A percentile compares a stretch with the other conserved stretches of the same genome.
Evolutionary conservation across 2,329 filamentous ascomycete genomes (phyloP).

Genomic region (Cladosporium sp.): DNA sequence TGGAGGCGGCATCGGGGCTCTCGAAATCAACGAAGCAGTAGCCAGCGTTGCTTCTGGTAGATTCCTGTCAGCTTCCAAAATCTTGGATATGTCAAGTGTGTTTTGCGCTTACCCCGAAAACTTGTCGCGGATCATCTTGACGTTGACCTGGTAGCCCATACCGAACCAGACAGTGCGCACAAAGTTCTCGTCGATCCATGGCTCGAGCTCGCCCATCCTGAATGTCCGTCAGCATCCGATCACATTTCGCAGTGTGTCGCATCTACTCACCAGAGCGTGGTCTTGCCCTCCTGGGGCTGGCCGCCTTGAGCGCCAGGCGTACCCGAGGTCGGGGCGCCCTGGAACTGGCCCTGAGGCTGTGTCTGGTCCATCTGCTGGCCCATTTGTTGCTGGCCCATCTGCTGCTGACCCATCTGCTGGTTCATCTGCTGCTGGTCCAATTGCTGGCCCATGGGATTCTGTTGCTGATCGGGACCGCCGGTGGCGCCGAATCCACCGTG

Average conservation of each 20-base stretch:
- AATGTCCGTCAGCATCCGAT: slow-evolving; percentile 15
- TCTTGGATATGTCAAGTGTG: neutral
- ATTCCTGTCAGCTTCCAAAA: slow-evolving; percentile 15
- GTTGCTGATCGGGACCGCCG: slow-evolving; percentile 16
- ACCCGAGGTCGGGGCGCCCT: slow-evolving; percentile 48
- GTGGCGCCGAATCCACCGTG: slow-evolving; percentile 20
- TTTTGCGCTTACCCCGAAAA: slow-evolving; percentile 79
- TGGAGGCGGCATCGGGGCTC: slow-evolving; percentile 78
- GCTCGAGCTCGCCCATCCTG: slow-evolving; percentile 99
- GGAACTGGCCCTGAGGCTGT: slow-evolving; percentile 40
- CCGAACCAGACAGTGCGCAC: slow-evolving; percentile 93
- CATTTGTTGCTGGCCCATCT: slow-evolving; percentile 55
- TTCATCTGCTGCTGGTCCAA: slow-evolving; percentile 47
- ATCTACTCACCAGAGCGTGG: slow-evolving; percentile 52
- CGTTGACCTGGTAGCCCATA: slow-evolving; percentile 91
- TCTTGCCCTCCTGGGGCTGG: slow-evolving; percentile 49
- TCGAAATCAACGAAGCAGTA: slow-evolving; percentile 98
- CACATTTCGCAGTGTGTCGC: neutral
- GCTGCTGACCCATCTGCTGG: slow-evolving; percentile 53
- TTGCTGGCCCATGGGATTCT: slow-evolving; percentile 27
- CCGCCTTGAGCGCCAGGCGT: slow-evolving; percentile 40
- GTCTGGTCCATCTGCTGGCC: slow-evolving; percentile 59
- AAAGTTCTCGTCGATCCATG: slow-evolving; percentile 99
- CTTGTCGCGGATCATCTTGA: slow-evolving; percentile 99
- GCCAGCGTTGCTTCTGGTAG: slow-evolving; percentile 76